Evolutionary conservation across 2,329 filamentous ascomycete genomes (phyloP).

Genomic region (Pseudocercospora vitis): DNA sequence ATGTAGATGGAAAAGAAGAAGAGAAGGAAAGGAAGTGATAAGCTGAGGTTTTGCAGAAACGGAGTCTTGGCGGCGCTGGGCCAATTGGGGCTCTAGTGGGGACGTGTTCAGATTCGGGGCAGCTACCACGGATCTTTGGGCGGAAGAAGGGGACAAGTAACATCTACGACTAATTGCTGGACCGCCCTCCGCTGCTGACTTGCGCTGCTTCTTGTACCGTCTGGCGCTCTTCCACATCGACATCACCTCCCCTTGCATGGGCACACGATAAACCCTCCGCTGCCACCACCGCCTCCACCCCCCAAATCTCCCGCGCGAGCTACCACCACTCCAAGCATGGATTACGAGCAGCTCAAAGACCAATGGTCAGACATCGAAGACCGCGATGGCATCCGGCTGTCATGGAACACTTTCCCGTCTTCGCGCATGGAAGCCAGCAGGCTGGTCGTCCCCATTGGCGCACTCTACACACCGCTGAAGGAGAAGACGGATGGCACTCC

Average conservation of each 20-base stretch:
- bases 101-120: not conserved
- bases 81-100: not conserved
- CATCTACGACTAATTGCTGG: too few relatives aligned
- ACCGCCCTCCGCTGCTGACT: not conserved
- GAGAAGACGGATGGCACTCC: conserved; percentile 82
- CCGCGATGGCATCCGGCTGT: conserved; percentile 89
- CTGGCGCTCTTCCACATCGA: not conserved
- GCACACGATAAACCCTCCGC: conserved; percentile 11
- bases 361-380: conserved; percentile 97
- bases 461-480: conserved; percentile 92
- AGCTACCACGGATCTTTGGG: conserved; percentile 1
- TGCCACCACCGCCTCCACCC: conserved; percentile 11
- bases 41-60: not conserved
- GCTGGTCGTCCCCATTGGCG: conserved; percentile 78
- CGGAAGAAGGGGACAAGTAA: not conserved
- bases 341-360: conserved; percentile 90
- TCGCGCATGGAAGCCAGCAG: conserved; percentile 73
- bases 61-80: not conserved
- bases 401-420: conserved; percentile 98
- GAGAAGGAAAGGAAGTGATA: conserved; percentile 36
- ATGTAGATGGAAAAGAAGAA: conserved; percentile 44
- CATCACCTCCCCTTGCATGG: not conserved
- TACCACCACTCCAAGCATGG: conserved; percentile 57
- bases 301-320: conserved; percentile 28
- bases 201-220: not conserved